Evolutionary conservation across 129 eudicot genomes (phyloP).

Genomic region (Helianthus annuus): DNA sequence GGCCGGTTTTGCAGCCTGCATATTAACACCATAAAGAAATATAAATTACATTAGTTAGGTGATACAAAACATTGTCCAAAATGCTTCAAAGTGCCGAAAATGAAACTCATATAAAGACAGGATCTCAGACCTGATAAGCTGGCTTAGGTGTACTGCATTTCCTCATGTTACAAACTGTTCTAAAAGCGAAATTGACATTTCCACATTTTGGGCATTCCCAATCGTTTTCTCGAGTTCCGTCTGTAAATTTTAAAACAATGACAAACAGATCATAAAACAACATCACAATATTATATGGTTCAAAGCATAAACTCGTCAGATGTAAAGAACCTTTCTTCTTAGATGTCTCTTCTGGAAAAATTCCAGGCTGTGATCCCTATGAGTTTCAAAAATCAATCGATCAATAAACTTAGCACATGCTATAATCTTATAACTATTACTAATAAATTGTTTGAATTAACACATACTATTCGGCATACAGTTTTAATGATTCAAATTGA

Average conservation of each 20-base stretch:
- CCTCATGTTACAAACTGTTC: conserved; percentile 98
- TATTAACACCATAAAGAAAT: conserved; percentile 10
- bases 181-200: conserved; percentile 86
- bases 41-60: not conserved
- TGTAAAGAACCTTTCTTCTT: conserved; percentile 46
- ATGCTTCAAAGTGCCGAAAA: conserved; percentile 8
- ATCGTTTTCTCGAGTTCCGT: conserved; percentile 83
- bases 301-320: not conserved
- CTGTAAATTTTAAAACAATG: conserved; percentile 29
- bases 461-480: not conserved
- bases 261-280: not conserved
- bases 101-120: not conserved
- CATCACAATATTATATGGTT: conserved; percentile 7
- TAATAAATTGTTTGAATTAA: not conserved
- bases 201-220: conserved; percentile 96
- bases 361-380: conserved; percentile 82
- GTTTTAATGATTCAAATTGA: not conserved
- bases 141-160: conserved; percentile 95
- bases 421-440: not conserved
- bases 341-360: conserved; percentile 61
- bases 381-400: conserved; percentile 10
- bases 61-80: not conserved
- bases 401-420: conserved; percentile 9
- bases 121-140: conserved; percentile 65
- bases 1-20: conserved; percentile 60